Conservation (phyloP, 495 filamentous ascomycete species). For the Sphaerosporella brunnea region DNA sequence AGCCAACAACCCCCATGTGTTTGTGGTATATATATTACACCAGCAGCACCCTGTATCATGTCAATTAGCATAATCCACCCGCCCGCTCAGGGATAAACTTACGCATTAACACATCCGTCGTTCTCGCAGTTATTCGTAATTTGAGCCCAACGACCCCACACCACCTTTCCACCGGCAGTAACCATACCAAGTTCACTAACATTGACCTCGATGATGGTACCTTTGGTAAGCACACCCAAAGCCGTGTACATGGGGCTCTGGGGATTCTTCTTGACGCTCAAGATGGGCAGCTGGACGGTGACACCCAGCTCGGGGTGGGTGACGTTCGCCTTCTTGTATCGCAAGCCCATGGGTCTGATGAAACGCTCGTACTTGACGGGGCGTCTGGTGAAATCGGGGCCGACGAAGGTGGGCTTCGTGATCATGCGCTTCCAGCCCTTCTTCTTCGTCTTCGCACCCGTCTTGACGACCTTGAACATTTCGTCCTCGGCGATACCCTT, state of each 20-base stretch:
- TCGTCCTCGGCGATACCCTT: constrained; percentile 89
- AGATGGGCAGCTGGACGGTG: constrained; percentile 82
- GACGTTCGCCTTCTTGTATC: constrained; percentile 91
- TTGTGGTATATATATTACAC: no score
- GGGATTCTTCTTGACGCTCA: constrained; percentile 96
- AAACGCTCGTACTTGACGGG: constrained; percentile 93
- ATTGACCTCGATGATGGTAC: constrained; percentile 91
- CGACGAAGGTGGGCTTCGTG: constrained; percentile 81
- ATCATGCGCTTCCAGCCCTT: constrained; percentile 90
- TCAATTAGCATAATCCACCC: no score
- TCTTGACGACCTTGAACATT: constrained; percentile 96
- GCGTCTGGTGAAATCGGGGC: constrained; percentile 74
- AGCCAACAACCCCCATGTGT: no score
- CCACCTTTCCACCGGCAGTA: constrained; percentile 80
- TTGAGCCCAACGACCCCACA: constrained; percentile 79
- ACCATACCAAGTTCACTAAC: constrained; percentile 84
- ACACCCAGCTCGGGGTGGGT: constrained; percentile 74
- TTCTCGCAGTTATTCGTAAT: constrained; percentile 60
- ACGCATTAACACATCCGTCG: constrained; percentile 61
- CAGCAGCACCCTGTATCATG: no score
- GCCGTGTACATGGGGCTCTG: constrained; percentile 90
- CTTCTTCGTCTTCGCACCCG: constrained; percentile 46
- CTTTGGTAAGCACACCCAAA: constrained; percentile 81
- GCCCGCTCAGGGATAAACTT: constrained; percentile 10
- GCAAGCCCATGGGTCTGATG: constrained; percentile 59